phyloP scores from a whole-genome alignment of 2,329 filamentous ascomycete species.

The Davidsoniella australis region DNA sequence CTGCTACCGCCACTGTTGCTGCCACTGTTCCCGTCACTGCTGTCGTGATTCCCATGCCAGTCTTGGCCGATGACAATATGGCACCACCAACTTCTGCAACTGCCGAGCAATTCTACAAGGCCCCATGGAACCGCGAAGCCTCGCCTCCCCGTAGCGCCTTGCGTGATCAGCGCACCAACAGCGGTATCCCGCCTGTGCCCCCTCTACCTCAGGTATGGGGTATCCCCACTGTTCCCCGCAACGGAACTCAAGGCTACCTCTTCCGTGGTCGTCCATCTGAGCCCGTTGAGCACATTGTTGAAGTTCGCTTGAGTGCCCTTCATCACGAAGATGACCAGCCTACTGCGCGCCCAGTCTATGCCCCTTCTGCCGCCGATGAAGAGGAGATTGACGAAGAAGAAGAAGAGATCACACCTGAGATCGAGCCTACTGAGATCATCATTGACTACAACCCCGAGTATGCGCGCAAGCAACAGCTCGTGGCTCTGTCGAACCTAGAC shows the following conservation, averaged over 20 bases:
- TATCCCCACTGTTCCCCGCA: constrained; percentile 1
- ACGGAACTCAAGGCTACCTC: not conserved
- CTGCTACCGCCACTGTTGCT: constrained; percentile 17
- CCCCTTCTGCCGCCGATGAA: constrained; percentile 16
- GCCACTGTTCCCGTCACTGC: constrained; percentile 14
- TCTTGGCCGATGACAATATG: constrained; percentile 31
- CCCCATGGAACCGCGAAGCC: constrained; percentile 48
- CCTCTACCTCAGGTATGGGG: constrained; percentile 10
- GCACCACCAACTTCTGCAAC: constrained; percentile 66
- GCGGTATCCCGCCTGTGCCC: constrained; percentile 7
- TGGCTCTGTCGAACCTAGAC: constrained; percentile 58
- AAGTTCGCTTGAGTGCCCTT: constrained; percentile 14
- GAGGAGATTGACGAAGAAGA: constrained; percentile 17
- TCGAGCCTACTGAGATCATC: constrained; percentile 41
- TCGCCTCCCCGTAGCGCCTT: constrained; percentile 21
- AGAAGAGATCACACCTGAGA: constrained; percentile 24
- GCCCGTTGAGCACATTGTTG: constrained; percentile 13
- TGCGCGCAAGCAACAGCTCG: constrained; percentile 52
- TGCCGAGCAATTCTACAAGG: constrained; percentile 81
- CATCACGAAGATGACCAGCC: constrained; percentile 14
- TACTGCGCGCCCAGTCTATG: constrained; percentile 16
- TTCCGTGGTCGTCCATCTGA: not conserved
- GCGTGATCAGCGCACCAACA: constrained; percentile 13
- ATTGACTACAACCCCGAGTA: constrained; percentile 59
- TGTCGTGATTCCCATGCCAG: not conserved